phyloP scores from a whole-genome alignment of 2,329 filamentous ascomycete genomes.

The Phialophora chinensis region DNA sequence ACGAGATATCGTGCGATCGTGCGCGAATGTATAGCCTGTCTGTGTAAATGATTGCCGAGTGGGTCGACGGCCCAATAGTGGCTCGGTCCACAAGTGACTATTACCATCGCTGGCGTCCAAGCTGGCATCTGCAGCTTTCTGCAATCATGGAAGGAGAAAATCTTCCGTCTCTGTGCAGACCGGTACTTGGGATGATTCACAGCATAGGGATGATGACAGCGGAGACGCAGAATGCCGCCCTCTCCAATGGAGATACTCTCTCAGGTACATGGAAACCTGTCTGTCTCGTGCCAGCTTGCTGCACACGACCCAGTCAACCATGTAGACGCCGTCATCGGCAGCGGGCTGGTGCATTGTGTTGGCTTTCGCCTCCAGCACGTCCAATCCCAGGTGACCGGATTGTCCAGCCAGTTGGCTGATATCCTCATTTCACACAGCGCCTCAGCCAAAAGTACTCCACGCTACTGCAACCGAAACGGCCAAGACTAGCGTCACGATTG shows the following conservation, averaged over 20 bases:
- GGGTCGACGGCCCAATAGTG: background rate
- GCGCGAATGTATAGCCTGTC: background rate
- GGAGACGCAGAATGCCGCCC: background rate
- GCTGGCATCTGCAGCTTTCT: background rate
- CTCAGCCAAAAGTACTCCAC: constrained; percentile 18
- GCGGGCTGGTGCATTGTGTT: background rate
- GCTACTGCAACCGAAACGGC: constrained; percentile 7
- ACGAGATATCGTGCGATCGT: background rate
- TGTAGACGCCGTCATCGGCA: background rate
- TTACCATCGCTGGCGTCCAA: background rate
- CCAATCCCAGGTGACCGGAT: background rate
- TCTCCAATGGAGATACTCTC: background rate
- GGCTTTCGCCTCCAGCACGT: background rate
- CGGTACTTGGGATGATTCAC: background rate
- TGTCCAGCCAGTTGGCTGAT: background rate
- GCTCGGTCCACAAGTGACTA: background rate
- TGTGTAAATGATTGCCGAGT: background rate
- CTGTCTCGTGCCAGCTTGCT: background rate
- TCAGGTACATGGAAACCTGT: background rate
- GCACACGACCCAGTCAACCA: background rate
- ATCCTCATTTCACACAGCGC: background rate
- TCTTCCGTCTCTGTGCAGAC: background rate
- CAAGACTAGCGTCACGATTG: constrained; percentile 9
- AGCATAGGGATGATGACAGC: background rate
- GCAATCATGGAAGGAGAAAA: background rate